These are phyloP conservation scores for Fusarium odoratissimum DNA, from an alignment of 2,329 filamentous ascomycete genomes.

Conservation along the genomic window DNA sequence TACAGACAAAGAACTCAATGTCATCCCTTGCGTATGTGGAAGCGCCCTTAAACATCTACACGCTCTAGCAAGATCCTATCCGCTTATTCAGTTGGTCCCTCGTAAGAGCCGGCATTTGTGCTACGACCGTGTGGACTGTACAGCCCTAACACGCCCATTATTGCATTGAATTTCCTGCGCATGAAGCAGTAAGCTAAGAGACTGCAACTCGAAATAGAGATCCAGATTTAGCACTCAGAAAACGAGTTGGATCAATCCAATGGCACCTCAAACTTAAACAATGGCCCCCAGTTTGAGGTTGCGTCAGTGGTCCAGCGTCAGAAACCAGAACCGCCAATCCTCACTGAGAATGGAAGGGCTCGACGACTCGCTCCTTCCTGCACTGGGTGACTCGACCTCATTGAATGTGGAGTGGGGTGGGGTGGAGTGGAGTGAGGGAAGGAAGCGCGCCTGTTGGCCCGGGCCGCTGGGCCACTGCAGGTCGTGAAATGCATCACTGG, in stretches of 20 bases:
- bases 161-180: conserved; percentile 21
- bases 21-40: conserved; percentile 27
- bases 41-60: conserved; percentile 12
- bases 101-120: conserved; percentile 20
- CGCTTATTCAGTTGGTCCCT: conserved; percentile 3
- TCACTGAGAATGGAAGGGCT: conserved; percentile 25
- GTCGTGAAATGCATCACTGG: conserved; percentile 39
- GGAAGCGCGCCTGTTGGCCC: conserved; percentile 21
- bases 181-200: conserved; percentile 16
- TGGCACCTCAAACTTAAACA: conserved; percentile 10
- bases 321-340: conserved; percentile 18
- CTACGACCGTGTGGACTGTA: conserved; percentile 18
- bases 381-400: conserved; percentile 25
- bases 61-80: conserved; percentile 14
- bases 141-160: conserved; percentile 6
- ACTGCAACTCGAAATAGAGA: conserved; percentile 4
- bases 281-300: conserved; percentile 16
- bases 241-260: background rate
- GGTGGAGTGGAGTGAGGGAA: background rate
- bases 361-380: conserved; percentile 26
- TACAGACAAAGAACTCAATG: conserved; percentile 24
- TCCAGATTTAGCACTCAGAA: conserved; percentile 19
- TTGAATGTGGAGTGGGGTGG: background rate
- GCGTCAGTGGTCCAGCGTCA: conserved; percentile 35
- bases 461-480: conserved; percentile 35